Conservation (phyloP, 2,329 filamentous ascomycete species). For the Alternaria longipes region DNA sequence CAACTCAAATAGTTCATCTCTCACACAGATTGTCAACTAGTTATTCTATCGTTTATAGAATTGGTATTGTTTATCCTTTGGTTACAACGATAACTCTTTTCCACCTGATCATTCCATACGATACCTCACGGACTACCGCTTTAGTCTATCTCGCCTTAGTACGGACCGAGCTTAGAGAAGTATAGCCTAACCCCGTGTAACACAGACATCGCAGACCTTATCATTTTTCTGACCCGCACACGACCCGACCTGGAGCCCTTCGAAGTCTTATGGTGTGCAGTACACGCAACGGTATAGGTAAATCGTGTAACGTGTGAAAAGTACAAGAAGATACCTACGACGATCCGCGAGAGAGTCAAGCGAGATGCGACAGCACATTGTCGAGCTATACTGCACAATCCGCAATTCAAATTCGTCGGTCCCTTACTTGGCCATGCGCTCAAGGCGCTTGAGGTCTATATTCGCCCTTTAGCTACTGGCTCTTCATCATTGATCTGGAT, state of each 20-base stretch:
- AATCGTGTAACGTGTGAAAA: not conserved
- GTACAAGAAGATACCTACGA: not conserved
- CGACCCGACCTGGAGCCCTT: not conserved
- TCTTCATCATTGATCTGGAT: not conserved
- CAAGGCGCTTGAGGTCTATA: not conserved
- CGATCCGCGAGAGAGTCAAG: not conserved
- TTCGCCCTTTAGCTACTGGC: not conserved
- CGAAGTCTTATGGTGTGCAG: conserved; percentile 2
- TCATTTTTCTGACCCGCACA: not conserved
- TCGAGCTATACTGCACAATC: not conserved
- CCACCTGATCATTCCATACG: too few relatives aligned
- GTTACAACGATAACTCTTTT: too few relatives aligned
- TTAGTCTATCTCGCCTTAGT: too few relatives aligned
- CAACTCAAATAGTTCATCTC: too few relatives aligned
- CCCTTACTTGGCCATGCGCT: not conserved
- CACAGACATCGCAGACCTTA: not conserved
- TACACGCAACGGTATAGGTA: not conserved
- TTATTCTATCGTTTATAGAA: too few relatives aligned
- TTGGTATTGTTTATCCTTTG: too few relatives aligned
- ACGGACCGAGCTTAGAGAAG: too few relatives aligned
- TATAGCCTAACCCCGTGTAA: too few relatives aligned
- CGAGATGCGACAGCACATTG: not conserved
- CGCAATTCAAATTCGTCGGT: not conserved
- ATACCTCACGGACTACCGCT: too few relatives aligned
- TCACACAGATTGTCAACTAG: too few relatives aligned